phyloP scores from a whole-genome alignment of 2,329 filamentous ascomycete species.

The Fusarium bulbicola region DNA sequence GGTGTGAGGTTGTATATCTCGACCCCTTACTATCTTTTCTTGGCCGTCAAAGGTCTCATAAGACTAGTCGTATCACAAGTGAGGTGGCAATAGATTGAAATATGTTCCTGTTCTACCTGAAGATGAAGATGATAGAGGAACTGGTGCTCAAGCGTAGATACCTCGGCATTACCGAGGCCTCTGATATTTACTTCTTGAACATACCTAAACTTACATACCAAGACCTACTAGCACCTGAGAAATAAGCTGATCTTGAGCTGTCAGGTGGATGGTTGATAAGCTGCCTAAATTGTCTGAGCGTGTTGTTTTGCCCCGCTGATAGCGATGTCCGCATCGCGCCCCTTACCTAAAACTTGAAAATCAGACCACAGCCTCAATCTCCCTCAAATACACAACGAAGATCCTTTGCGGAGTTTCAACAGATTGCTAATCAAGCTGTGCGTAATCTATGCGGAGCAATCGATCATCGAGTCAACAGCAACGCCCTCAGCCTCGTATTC shows the following conservation, averaged over 20 bases:
- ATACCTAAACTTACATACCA: too few species aligned
- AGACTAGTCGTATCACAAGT: accelerated
- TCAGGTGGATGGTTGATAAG: neutral
- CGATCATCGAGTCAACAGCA: neutral
- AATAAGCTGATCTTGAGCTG: too few species aligned
- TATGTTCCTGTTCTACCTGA: neutral
- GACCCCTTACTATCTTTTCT: neutral
- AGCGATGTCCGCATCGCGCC: neutral
- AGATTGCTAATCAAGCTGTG: neutral
- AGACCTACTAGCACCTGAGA: neutral
- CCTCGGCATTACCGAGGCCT: neutral
- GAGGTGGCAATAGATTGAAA: neutral
- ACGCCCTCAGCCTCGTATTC: neutral
- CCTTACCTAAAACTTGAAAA: neutral
- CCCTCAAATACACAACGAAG: neutral
- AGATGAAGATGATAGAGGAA: neutral
- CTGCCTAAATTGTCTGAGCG: neutral
- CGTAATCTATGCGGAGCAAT: neutral
- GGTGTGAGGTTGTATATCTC: too few species aligned
- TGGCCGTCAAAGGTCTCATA: accelerated
- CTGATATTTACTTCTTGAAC: neutral
- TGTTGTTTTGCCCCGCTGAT: neutral
- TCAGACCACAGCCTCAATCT: neutral
- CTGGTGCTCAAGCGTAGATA: neutral
- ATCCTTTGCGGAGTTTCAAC: neutral